phyloP scores from a whole-genome alignment of 495 filamentous ascomycete genomes.

The Podospora anserina region DNA sequence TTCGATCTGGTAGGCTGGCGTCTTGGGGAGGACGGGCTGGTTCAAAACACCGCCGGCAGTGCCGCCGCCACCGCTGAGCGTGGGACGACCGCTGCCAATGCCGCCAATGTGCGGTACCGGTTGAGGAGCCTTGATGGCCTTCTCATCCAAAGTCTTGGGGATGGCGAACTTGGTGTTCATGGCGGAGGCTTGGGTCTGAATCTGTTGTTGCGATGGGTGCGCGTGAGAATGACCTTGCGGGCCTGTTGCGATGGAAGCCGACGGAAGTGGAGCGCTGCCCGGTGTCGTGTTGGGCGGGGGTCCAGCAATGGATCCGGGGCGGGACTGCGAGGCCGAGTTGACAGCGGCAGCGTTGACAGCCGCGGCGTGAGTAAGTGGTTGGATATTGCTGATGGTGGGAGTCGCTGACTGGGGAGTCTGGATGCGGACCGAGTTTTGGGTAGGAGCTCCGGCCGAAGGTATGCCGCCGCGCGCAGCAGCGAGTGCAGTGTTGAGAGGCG shows the following conservation, averaged over 20 bases:
- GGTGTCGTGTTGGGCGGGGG: slow-evolving; percentile 1
- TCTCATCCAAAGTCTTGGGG: slow-evolving; percentile 67
- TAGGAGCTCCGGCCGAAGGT: slow-evolving; percentile 42
- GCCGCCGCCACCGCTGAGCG: slow-evolving; percentile 69
- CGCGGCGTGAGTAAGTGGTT: slow-evolving; percentile 46
- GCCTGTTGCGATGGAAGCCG: slow-evolving; percentile 30
- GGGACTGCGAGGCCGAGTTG: slow-evolving; percentile 36
- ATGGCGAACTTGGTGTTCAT: slow-evolving; percentile 64
- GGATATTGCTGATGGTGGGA: slow-evolving; percentile 41
- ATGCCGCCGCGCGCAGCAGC: slow-evolving; percentile 40
- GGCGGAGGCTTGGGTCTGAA: slow-evolving; percentile 8
- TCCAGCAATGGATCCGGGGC: slow-evolving; percentile 35
- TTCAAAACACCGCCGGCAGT: slow-evolving; percentile 72
- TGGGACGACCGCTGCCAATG: slow-evolving; percentile 65
- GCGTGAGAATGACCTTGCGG: slow-evolving; percentile 54
- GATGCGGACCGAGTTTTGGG: slow-evolving; percentile 42
- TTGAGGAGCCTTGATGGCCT: slow-evolving; percentile 58
- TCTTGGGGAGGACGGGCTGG: slow-evolving; percentile 79
- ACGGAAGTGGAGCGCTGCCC: slow-evolving; percentile 25
- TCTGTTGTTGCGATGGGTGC: slow-evolving; percentile 40
- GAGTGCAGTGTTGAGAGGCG: slow-evolving; percentile 47
- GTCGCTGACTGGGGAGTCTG: slow-evolving; percentile 49
- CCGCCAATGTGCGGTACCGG: slow-evolving; percentile 60
- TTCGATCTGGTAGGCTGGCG: slow-evolving; percentile 77
- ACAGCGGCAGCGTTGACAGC: slow-evolving; percentile 36